Conservation (phyloP, 2,329 filamentous ascomycete species). For the Pseudocercospora fuligena region DNA sequence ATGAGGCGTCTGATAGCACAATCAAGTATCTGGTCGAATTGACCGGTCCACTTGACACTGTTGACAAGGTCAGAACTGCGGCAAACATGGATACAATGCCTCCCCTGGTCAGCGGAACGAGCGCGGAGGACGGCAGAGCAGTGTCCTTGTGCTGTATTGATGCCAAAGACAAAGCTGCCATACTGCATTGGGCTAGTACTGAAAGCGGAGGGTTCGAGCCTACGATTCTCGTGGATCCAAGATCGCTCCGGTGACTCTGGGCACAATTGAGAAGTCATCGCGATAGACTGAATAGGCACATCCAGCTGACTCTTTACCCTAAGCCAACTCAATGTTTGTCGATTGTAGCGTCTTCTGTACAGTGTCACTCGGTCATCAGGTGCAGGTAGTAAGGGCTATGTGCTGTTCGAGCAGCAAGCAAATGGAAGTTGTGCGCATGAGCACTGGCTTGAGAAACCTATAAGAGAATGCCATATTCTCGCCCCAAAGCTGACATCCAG, state of each 20-base stretch:
- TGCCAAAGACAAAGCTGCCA: conserved; percentile 31
- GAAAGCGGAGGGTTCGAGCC: conserved; percentile 34
- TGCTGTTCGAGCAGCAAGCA: background rate
- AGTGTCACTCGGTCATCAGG: background rate
- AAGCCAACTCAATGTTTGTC: background rate
- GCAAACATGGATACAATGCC: conserved; percentile 35
- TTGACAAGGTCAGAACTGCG: conserved; percentile 36
- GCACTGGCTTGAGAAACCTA: background rate
- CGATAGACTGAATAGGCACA: background rate
- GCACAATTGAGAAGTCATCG: background rate
- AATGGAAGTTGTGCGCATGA: background rate
- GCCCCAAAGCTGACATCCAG: background rate
- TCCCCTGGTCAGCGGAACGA: conserved; percentile 31
- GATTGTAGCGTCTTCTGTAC: background rate
- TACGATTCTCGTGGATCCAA: conserved; percentile 33
- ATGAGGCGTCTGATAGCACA: conserved; percentile 18
- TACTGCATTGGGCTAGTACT: conserved; percentile 31
- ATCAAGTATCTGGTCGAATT: conserved; percentile 40
- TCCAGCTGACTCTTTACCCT: background rate
- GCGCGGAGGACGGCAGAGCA: conserved; percentile 32
- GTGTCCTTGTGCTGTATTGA: conserved; percentile 40
- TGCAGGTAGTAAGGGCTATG: background rate
- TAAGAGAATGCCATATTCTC: background rate
- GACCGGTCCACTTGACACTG: conserved; percentile 34
- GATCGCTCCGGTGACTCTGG: conserved; percentile 26